phyloP scores from a whole-genome alignment of 768 basidiomycete genomes.

The Rhizopogon roseolus region DNA sequence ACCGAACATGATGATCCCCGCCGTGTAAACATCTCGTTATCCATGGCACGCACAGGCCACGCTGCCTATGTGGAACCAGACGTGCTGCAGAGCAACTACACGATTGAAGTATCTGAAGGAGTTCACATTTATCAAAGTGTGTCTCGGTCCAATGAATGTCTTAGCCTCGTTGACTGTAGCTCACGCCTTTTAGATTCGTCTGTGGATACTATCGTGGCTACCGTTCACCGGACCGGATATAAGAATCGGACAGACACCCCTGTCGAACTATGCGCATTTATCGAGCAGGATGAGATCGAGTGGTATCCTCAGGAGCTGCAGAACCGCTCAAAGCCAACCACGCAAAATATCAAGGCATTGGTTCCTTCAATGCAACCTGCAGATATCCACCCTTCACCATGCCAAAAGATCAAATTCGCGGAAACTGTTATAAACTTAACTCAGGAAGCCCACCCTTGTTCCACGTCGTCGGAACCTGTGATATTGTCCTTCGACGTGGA shows the following conservation, averaged over 20 bases:
- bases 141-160: neutral
- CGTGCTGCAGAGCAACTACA: constrained; percentile 4
- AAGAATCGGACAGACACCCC: constrained; percentile 3
- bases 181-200: neutral
- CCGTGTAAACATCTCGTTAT: neutral
- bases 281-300: neutral
- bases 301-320: neutral
- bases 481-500: neutral
- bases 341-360: neutral
- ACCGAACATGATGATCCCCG: neutral
- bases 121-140: neutral
- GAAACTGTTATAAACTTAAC: neutral
- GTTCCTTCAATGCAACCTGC: neutral
- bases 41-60: neutral
- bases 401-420: neutral
- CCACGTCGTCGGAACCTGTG: neutral
- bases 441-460: neutral
- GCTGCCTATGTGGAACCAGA: neutral
- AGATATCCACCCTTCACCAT: neutral
- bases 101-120: neutral
- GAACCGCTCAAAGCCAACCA: neutral
- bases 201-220: neutral
- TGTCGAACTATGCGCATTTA: neutral
- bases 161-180: neutral
- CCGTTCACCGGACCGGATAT: constrained; percentile 1